Conservation (phyloP, 192 early-diverging fungal genomes). For the Podila clonocystis region DNA sequence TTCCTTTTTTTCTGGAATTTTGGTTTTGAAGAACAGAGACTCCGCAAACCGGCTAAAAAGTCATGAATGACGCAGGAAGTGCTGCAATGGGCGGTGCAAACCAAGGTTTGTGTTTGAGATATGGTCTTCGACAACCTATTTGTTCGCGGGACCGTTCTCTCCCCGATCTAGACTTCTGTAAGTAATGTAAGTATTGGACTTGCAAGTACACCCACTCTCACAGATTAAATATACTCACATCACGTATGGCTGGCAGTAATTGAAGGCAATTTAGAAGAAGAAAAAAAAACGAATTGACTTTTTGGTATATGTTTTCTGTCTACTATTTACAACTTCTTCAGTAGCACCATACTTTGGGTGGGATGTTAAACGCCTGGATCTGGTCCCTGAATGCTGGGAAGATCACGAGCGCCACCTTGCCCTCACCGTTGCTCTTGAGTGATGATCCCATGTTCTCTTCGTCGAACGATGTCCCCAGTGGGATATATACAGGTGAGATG, state of each 20-base stretch:
- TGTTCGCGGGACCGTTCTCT: too few species aligned
- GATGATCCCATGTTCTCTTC: constrained; percentile 32
- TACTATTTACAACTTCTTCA: neutral
- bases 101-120: too few species aligned
- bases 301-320: neutral
- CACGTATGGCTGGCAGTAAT: neutral
- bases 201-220: neutral
- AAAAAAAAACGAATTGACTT: neutral
- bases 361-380: constrained; percentile 5
- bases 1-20: too few species aligned
- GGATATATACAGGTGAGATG: constrained; percentile 11
- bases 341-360: constrained; percentile 44
- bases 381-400: constrained; percentile 38
- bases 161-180: too few species aligned
- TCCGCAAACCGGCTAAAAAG: too few species aligned
- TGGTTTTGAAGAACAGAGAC: too few species aligned
- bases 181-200: too few species aligned
- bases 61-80: too few species aligned
- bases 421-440: constrained; percentile 29
- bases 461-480: constrained; percentile 17
- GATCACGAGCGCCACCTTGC: constrained; percentile 35
- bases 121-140: too few species aligned
- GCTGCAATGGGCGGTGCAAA: too few species aligned
- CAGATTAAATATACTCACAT: neutral
- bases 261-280: neutral